Conservation (phyloP, 2,329 filamentous ascomycete species). For the Trichoderma simmonsii region DNA sequence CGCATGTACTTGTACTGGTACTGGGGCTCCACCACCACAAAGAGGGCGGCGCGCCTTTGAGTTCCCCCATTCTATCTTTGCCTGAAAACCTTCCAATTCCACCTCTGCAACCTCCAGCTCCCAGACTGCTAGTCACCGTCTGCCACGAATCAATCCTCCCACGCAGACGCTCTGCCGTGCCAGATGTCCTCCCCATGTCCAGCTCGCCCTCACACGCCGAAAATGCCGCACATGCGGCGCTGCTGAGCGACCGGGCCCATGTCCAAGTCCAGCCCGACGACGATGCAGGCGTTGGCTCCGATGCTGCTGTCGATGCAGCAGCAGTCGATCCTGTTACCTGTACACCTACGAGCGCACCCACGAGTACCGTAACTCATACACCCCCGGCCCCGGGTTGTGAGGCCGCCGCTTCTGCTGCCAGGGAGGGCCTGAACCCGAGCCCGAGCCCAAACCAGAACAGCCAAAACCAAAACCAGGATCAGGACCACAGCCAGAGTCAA, state of each 20-base stretch:
- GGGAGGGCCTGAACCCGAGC: background rate
- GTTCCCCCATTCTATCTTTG: constrained; percentile 7
- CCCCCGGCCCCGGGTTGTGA: constrained; percentile 8
- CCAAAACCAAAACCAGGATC: background rate
- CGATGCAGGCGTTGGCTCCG: background rate
- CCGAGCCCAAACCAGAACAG: background rate
- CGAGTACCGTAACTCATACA: background rate
- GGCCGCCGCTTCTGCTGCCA: background rate
- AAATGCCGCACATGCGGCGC: constrained; percentile 53
- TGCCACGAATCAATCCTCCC: constrained; percentile 25
- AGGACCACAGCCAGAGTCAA: background rate
- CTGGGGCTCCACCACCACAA: background rate
- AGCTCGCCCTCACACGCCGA: constrained; percentile 47
- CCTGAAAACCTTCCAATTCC: constrained; percentile 12
- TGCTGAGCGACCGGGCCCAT: constrained; percentile 36
- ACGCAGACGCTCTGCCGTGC: constrained; percentile 33
- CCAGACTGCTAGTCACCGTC: constrained; percentile 20
- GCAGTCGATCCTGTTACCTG: background rate
- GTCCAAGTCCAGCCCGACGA: constrained; percentile 4
- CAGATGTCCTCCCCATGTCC: constrained; percentile 60
- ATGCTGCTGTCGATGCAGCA: background rate
- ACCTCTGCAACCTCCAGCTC: constrained; percentile 23
- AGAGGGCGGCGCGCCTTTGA: background rate
- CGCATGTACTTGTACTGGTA: background rate
- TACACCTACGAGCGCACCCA: background rate